phyloP scores from a whole-genome alignment of 305 asterid genomes.

The Nicotiana rustica region DNA sequence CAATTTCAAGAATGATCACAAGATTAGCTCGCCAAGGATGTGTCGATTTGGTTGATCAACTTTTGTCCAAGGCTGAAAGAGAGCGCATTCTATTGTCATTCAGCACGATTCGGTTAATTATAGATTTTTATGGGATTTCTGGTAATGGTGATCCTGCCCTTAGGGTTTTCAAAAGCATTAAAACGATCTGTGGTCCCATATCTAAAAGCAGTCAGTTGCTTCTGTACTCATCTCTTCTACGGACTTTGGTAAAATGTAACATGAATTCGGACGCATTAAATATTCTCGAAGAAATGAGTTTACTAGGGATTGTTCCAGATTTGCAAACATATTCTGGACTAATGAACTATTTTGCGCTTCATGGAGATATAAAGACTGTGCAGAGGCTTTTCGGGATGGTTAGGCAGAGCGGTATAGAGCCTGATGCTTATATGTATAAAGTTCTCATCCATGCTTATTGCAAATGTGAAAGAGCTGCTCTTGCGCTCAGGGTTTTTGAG shows the following conservation, averaged over 20 bases:
- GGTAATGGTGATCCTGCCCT: slow-evolving; percentile 72
- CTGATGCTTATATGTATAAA: slow-evolving; percentile 86
- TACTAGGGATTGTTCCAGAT: slow-evolving; percentile 69
- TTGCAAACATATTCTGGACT: slow-evolving; percentile 80
- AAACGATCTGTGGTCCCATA: slow-evolving; percentile 65
- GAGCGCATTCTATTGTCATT: slow-evolving; percentile 75
- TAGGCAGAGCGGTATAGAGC: slow-evolving; percentile 74
- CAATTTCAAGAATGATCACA: slow-evolving; percentile 80
- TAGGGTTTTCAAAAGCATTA: slow-evolving; percentile 56
- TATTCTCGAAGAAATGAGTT: slow-evolving; percentile 84
- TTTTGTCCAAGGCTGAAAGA: slow-evolving; percentile 64
- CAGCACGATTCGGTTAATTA: slow-evolving; percentile 74
- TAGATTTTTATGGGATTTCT: slow-evolving; percentile 88
- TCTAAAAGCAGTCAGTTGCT: slow-evolving; percentile 57
- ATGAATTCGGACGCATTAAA: slow-evolving; percentile 66
- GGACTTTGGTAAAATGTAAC: slow-evolving; percentile 80
- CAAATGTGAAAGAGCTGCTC: slow-evolving; percentile 82
- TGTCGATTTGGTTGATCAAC: slow-evolving; percentile 69
- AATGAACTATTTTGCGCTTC: slow-evolving; percentile 86
- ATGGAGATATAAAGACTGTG: slow-evolving; percentile 79
- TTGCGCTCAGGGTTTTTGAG: slow-evolving; percentile 77
- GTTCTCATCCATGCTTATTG: slow-evolving; percentile 85
- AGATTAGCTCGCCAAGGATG: slow-evolving; percentile 78
- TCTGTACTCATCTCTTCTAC: slow-evolving; percentile 73
- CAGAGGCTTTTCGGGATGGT: slow-evolving; percentile 87